Base-by-base conservation (phyloP, 129 eudicot genomes). In the Dittrichia graveolens region DNA sequence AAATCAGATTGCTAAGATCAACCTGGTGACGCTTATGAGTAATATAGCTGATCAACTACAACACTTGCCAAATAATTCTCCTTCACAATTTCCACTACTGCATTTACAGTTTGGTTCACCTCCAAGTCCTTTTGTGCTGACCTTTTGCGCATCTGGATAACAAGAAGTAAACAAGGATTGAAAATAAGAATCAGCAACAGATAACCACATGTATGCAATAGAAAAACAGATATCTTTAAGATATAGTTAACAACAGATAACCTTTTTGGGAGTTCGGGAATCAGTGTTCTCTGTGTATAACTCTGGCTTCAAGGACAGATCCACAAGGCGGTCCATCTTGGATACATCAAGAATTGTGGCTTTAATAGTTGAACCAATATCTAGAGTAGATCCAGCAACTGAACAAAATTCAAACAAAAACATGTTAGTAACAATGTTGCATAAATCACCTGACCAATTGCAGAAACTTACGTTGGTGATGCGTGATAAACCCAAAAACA, bases 321-420 rank as follows among this genome's bases (percentile, higher is more conserved):
- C 96, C 61, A 94, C 91, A 34, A 94, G 92, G 74, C 86, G 89
- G 14, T 94, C 98, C 67, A 83, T 75, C 81, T 79, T 94, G 49
- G 96, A 75, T 66, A 94, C 80, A 83, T 94, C 98, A 79, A 94
- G 96, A 74, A 94, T 76, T 64, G 65, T 75, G 49, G 96, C 96
- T 80, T 64, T 81, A 63, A 94, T 68, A 55, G 70, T 72, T 55
- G 91, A 75, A 48, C 96, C 91, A 55, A 67, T 67, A 79, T 82
- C 87, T 75, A 85, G 41, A n/a, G 78, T 67, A 35, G 69, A 74
- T 50, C 84, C 93, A 82, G 83, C 92, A 73, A 90, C 97, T 91
- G 84, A 70, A 79, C 55, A 69, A 46, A 31, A 31, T 63, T 71
- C 49, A 7, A 16, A 71, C 56, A 31, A 48, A 37, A 66, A 18